A percentile compares a stretch with the other conserved stretches of the same genome.
Evolutionary conservation across 495 filamentous ascomycete genomes (phyloP).

Genomic region (Penicillium maclennaniae): DNA sequence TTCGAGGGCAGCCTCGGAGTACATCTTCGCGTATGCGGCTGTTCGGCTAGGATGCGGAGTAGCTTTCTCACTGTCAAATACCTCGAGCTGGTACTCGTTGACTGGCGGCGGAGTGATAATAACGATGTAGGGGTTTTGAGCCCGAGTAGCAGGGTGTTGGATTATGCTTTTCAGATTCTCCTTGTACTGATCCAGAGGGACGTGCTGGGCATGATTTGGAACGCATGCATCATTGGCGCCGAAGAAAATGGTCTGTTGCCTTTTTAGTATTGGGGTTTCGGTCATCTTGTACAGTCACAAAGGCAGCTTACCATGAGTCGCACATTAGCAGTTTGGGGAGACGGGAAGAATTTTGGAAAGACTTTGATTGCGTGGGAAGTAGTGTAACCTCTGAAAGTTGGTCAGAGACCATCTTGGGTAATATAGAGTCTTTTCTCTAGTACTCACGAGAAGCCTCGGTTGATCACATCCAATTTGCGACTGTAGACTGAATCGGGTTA

Average conservation of each 20-base stretch:
- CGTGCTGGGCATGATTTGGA: slow-evolving; percentile 59
- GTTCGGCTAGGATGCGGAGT: slow-evolving; percentile 50
- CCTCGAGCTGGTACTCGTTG: slow-evolving; percentile 65
- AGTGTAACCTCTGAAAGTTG: slow-evolving; percentile 59
- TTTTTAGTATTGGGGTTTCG: slow-evolving; percentile 6
- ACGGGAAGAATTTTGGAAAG: slow-evolving; percentile 55
- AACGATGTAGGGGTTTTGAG: slow-evolving; percentile 69
- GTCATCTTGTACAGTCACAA: neutral
- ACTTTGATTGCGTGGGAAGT: slow-evolving; percentile 59
- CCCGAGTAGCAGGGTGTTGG: slow-evolving; percentile 59
- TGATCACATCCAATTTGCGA: slow-evolving; percentile 63
- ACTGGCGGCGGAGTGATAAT: slow-evolving; percentile 77
- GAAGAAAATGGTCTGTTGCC: slow-evolving; percentile 68
- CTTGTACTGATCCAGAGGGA: slow-evolving; percentile 69
- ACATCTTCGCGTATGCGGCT: slow-evolving; percentile 59
- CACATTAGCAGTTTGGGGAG: slow-evolving; percentile 52
- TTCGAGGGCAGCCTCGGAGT: slow-evolving; percentile 65
- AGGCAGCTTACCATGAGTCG: slow-evolving; percentile 58
- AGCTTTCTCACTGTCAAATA: slow-evolving; percentile 23
- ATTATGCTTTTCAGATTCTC: slow-evolving; percentile 67
- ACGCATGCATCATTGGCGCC: slow-evolving; percentile 83
- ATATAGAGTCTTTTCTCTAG: neutral
- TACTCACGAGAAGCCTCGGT: slow-evolving; percentile 59
- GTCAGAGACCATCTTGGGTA: neutral
- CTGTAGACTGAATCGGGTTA: slow-evolving; percentile 48